Evolutionary conservation across 306 rosid species (phyloP).

Genomic region (Vigna mungo): DNA sequence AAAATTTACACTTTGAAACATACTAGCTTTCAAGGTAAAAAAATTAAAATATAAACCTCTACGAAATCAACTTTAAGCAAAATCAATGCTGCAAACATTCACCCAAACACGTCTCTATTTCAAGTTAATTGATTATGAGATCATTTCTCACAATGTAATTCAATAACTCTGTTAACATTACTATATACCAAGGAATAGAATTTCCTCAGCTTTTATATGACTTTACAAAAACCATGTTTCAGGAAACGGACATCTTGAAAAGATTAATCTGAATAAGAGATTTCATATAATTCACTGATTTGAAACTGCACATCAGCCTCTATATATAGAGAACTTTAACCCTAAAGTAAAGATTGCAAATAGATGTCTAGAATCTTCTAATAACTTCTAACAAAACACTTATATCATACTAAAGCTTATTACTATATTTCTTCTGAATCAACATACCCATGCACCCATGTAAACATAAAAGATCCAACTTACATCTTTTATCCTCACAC

Average conservation of each 20-base stretch:
- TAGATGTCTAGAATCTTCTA: too few species aligned
- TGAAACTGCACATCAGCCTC: too few species aligned
- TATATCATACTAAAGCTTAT: too few species aligned
- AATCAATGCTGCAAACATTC: background rate
- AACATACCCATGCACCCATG: conserved; percentile 24
- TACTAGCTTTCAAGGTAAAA: background rate
- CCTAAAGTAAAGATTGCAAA: too few species aligned
- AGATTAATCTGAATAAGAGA: too few species aligned
- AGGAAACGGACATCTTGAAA: conserved; percentile 14
- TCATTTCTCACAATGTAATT: background rate
- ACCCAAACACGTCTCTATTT: background rate
- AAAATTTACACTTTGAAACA: background rate
- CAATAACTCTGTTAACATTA: background rate
- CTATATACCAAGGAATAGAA: background rate
- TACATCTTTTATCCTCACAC: conserved; percentile 79
- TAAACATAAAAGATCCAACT: conserved; percentile 42
- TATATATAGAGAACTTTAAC: too few species aligned
- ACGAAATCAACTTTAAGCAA: background rate
- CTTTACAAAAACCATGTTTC: conserved; percentile 22
- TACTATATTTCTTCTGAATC: too few species aligned
- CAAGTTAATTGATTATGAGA: background rate
- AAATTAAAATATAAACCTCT: background rate
- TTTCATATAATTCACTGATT: too few species aligned
- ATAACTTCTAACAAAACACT: too few species aligned
- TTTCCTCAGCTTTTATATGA: background rate